Base-by-base conservation (phyloP, 1,139 yeast genomes). In the Debaryomycetaceae sp. region DNA sequence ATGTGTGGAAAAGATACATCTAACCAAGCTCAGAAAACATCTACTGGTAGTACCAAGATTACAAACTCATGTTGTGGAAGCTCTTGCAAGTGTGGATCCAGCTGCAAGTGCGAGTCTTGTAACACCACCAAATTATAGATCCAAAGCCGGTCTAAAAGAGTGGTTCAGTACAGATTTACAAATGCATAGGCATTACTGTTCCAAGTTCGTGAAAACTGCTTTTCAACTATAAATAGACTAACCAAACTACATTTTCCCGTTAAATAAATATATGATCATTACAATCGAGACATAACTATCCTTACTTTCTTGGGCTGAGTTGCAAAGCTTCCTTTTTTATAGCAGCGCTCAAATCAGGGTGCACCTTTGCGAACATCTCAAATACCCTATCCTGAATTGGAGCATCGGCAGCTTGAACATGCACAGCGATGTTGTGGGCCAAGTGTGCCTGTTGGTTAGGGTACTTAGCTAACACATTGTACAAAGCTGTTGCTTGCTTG, bases 341-440 rank as follows among this genome's bases (percentile, higher is more conserved):
- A 53, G 60, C 60, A 39, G 57, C 63, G 49, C 65, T 88, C 63
- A 91, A 78, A 47, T 79, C 83, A 43, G 80, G 75, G 58, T 81
- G 76, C 44, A 90, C 95, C 69, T 84, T 83, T 49, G 76, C 62
- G 64, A 91, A 91, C 80, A 85, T 80, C 50, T 77, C 88, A 59
- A 85, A 77, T 36, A 88, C 95, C 53, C 84, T 75, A 62, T 88
- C 90, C 74, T 87, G 96, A 54, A 89, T 81, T 45, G 75, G 79
- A 45, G 87, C 83, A 54, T 80, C 78, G 35, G 97, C 96, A 56
- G 66, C 78, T 39, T 76, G 59, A 40, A 80, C 85, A 64, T 90
- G 97, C 34, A 72, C 84, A 38, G 96, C 84, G 53, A 91, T 76
- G 66, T 93, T 91, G 68, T 86, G 87, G 42, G 93, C 88, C 65